Base-by-base conservation (phyloP, 345 rosid species). In the Arabis alpina region DNA sequence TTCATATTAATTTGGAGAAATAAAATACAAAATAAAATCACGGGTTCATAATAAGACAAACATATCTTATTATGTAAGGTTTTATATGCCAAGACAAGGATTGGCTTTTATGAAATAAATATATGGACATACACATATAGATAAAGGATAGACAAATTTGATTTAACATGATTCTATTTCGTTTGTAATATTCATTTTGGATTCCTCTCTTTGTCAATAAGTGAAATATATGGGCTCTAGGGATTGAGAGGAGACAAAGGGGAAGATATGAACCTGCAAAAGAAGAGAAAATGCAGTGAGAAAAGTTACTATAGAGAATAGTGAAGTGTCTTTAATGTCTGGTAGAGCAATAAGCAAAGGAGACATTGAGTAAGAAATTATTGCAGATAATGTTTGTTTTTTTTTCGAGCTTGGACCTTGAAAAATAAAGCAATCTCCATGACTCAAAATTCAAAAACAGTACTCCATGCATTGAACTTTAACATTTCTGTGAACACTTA, bases 291-390 rank as follows among this genome's bases (percentile, higher is more conserved):
- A 64, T 72, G 71, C 28, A 27, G 65, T 47, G 47, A 19, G 53
- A 54, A 63, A 69, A 63, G 41, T 53, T 60, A 63, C 63, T 54
- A 62, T 55, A 64, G 25, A 39, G 56, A 63, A 23, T 15, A 54
- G 64, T 72, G 76, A 72, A 44, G 9, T 27, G 70, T n/a, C 71
- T 71, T 71, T 71, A 61, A 61, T 71, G 75, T 62, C 69, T 61
- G 62, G 39, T 27, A 39, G 66, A 39, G 66, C 58, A 69, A 69
- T 68, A 27, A 58, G 42, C 59, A 59, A 59, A 61, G 37, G 59
- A 37, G 44, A 62, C 63, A 72, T 61, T 45, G 42, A 24, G 56
- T 36, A 47, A 55, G 23, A 64, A 55, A 47, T 72, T 15, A 64
- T 72, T 55, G 25, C 64, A 55, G 76, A 39, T 63, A 45, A 25